Conservation (phyloP, 345 rosid genomes). For the Syzygium aromaticum region DNA sequence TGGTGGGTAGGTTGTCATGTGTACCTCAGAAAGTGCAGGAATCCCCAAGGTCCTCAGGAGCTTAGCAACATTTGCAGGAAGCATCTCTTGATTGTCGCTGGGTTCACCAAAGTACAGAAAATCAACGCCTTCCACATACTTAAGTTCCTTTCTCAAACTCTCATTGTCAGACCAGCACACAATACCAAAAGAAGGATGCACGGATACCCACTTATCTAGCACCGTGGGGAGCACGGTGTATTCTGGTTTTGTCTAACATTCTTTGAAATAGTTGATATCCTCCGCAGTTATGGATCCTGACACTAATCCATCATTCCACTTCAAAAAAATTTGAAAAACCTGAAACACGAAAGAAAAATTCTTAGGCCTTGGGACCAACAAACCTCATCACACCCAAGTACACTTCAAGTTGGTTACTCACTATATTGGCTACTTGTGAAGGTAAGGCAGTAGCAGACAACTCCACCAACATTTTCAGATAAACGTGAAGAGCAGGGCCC, state of each 20-base stretch:
- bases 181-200: constrained; percentile 76
- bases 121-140: constrained; percentile 43
- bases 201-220: constrained; percentile 79
- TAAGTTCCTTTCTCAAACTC: constrained; percentile 50
- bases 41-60: constrained; percentile 66
- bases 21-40: constrained; percentile 80
- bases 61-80: constrained; percentile 33
- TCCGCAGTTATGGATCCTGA: constrained; percentile 45
- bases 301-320: constrained; percentile 66
- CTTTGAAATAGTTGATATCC: constrained; percentile 49
- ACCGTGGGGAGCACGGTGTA: constrained; percentile 71
- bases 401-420: constrained; percentile 27
- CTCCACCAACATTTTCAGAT: constrained; percentile 54
- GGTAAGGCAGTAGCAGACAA: constrained; percentile 57
- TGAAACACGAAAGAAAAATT: constrained; percentile 14
- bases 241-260: constrained; percentile 47
- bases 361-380: neutral
- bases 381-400: neutral
- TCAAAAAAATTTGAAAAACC: constrained; percentile 73
- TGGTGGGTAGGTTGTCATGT: no score
- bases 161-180: constrained; percentile 87
- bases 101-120: constrained; percentile 58
- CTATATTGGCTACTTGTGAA: constrained; percentile 60
- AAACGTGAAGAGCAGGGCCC: constrained; percentile 48
- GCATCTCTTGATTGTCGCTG: constrained; percentile 38